Percentiles rank a stretch among this genome's conserved stretches.
These are phyloP conservation scores for Aquanectria penicillioides DNA, from an alignment of 2,329 filamentous ascomycete genomes.

Conservation along the genomic window DNA sequence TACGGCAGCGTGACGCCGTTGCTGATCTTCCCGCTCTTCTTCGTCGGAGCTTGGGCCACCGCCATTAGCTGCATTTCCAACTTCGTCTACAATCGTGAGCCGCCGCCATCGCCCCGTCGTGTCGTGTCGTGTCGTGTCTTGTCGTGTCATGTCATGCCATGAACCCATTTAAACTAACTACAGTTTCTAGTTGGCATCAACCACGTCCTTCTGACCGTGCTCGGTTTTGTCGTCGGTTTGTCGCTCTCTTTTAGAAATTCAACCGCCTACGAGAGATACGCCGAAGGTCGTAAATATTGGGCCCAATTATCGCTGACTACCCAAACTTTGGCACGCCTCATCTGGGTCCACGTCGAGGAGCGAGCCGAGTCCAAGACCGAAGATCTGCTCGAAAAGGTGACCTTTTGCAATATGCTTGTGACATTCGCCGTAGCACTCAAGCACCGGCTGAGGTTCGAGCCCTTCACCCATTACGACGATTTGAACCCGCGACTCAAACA, in stretches of 20 bases:
- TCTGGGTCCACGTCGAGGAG: conserved; percentile 82
- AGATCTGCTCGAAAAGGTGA: conserved; percentile 75
- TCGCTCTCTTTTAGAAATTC: conserved; percentile 78
- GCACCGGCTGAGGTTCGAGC: conserved; percentile 84
- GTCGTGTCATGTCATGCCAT: no score
- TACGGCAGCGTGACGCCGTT: conserved; percentile 78
- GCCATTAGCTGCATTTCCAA: conserved; percentile 67
- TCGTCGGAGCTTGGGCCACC: conserved; percentile 73
- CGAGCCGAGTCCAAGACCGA: conserved; percentile 63
- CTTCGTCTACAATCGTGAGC: conserved; percentile 50
- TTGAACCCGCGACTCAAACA: conserved; percentile 75
- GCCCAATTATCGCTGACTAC: conserved; percentile 67
- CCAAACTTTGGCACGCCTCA: conserved; percentile 76
- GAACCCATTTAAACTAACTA: no score
- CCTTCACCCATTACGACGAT: conserved; percentile 79
- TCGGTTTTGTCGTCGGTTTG: conserved; percentile 82
- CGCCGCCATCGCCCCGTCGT: not conserved
- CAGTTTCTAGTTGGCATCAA: conserved; percentile 32
- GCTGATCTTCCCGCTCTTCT: conserved; percentile 73
- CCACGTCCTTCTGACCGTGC: conserved; percentile 71
- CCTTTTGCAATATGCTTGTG: conserved; percentile 78
- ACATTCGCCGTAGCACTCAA: conserved; percentile 80
- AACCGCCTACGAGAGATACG: conserved; percentile 78
- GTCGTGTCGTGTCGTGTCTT: no score
- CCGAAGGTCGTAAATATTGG: conserved; percentile 71